These are phyloP conservation scores for Neurospora terricola DNA, from an alignment of 495 filamentous ascomycete species.

Conservation along the genomic window DNA sequence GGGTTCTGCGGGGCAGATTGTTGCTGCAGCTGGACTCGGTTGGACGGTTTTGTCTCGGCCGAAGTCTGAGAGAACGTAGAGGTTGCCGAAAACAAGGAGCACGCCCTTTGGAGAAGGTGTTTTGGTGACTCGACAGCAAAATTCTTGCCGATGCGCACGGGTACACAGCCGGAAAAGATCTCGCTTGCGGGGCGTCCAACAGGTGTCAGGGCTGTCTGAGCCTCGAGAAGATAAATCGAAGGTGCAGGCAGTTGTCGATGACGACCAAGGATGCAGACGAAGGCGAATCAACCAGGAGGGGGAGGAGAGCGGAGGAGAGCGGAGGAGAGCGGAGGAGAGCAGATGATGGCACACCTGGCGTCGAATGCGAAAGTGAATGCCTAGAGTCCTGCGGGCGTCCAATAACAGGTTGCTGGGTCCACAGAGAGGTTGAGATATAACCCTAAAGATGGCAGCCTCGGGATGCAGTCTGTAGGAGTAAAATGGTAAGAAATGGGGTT, in stretches of 20 bases:
- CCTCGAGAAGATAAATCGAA: not conserved
- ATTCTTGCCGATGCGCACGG: not conserved
- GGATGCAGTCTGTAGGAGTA: conserved; percentile 7
- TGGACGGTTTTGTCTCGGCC: not conserved
- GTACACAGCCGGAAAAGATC: not conserved
- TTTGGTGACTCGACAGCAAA: not conserved
- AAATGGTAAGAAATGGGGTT: conserved; percentile 1
- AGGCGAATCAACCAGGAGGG: not conserved
- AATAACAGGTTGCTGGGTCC: not conserved
- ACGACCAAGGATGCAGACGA: not conserved
- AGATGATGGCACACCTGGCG: not conserved
- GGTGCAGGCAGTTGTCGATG: not conserved
- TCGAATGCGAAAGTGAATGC: not conserved
- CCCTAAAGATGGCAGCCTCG: conserved; percentile 11
- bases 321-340: not conserved
- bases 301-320: not conserved
- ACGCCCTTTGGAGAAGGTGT: not conserved
- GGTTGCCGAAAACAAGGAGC: not conserved
- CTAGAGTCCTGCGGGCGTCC: not conserved
- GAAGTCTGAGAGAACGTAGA: not conserved
- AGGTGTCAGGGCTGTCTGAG: not conserved
- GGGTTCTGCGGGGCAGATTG: not conserved
- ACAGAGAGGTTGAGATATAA: conserved; percentile 10
- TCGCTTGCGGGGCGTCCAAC: not conserved
- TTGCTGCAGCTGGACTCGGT: not conserved